A percentile compares a stretch with the other conserved stretches of the same genome.
Evolutionary conservation across 331 rosid species (phyloP).

Genomic region (Malus hybrid): DNA sequence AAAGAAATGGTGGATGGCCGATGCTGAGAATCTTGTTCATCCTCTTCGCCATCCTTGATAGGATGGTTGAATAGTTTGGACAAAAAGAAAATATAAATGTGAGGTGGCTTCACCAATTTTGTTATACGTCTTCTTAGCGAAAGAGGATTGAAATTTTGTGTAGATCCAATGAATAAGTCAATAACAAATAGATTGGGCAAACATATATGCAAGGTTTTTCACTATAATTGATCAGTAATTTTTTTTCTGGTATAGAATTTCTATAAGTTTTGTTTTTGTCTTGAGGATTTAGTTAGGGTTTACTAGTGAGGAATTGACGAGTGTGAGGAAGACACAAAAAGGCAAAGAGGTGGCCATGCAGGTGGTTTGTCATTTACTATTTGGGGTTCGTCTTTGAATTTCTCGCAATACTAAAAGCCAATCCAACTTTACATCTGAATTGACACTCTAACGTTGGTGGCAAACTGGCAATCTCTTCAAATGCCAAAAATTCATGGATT

Average conservation of each 20-base stretch:
- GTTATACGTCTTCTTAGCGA: not conserved
- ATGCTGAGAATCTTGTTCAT: not conserved
- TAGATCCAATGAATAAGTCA: no score
- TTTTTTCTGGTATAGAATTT: no score
- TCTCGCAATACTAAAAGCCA: not conserved
- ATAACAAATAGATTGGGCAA: not conserved
- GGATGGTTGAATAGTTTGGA: not conserved
- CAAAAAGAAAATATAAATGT: not conserved
- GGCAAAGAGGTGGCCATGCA: not conserved
- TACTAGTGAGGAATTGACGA: not conserved
- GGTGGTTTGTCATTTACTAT: not conserved
- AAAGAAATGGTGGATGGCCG: not conserved
- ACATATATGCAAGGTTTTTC: not conserved
- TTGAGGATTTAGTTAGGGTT: slow-evolving; percentile 8
- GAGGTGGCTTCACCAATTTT: not conserved
- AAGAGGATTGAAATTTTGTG: not conserved
- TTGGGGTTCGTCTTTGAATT: not conserved
- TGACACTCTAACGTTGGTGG: not conserved
- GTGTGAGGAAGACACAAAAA: not conserved
- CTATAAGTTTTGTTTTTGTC: not conserved
- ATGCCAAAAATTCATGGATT: not conserved
- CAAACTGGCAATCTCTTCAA: not conserved
- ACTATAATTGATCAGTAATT: not conserved
- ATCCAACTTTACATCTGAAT: not conserved
- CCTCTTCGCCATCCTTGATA: not conserved